Evolutionary conservation across 2,329 filamentous ascomycete genomes (phyloP).

Genomic region (Fusarium sp.): DNA sequence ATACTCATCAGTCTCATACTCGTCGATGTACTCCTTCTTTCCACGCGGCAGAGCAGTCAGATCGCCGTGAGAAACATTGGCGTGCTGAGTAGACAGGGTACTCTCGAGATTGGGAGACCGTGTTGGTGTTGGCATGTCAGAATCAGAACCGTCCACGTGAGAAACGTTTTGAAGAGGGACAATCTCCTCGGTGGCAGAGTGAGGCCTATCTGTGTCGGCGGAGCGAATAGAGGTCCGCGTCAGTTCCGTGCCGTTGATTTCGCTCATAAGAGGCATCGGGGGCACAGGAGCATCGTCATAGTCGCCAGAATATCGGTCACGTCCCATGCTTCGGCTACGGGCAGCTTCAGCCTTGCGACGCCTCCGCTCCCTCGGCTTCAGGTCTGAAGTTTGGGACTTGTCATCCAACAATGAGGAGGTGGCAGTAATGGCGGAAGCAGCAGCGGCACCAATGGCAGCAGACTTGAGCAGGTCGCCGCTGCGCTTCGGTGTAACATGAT

Average conservation of each 20-base stretch:
- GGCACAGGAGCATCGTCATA: slow-evolving; percentile 70
- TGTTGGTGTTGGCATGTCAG: slow-evolving; percentile 73
- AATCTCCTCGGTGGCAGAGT: slow-evolving; percentile 73
- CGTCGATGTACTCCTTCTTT: slow-evolving; percentile 56
- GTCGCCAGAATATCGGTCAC: slow-evolving; percentile 61
- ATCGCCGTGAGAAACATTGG: slow-evolving; percentile 71
- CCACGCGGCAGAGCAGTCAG: slow-evolving; percentile 65
- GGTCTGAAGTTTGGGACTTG: slow-evolving; percentile 60
- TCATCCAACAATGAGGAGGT: slow-evolving; percentile 51
- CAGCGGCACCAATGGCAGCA: slow-evolving; percentile 60
- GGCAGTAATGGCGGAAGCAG: slow-evolving; percentile 49
- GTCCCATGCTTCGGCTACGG: slow-evolving; percentile 57
- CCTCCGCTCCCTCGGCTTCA: slow-evolving; percentile 63
- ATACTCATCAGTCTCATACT: slow-evolving; percentile 61
- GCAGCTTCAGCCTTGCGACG: slow-evolving; percentile 64
- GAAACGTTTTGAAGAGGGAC: slow-evolving; percentile 73
- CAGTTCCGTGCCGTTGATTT: slow-evolving; percentile 85
- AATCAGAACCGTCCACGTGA: slow-evolving; percentile 69
- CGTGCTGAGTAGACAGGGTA: slow-evolving; percentile 75
- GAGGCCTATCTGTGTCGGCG: slow-evolving; percentile 79
- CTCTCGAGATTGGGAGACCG: slow-evolving; percentile 68
- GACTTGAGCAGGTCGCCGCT: slow-evolving; percentile 59
- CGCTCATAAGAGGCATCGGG: slow-evolving; percentile 90
- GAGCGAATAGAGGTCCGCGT: slow-evolving; percentile 90
- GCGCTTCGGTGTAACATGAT: slow-evolving; percentile 59